Conservation (phyloP, 2,329 filamentous ascomycete species). For the Colletotrichum zoysiae region DNA sequence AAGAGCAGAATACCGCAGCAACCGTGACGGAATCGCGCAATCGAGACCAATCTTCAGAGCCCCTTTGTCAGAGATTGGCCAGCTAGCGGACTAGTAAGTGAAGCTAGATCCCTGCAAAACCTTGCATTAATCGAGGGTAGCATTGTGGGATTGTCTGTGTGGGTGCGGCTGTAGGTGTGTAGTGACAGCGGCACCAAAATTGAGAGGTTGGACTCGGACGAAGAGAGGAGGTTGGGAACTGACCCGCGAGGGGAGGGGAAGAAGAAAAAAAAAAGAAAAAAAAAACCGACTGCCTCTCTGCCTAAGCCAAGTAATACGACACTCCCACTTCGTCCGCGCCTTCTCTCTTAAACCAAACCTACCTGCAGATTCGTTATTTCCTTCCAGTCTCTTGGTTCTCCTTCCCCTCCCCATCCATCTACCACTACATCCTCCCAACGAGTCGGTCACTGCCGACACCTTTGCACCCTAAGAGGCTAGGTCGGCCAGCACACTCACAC, state of each 20-base stretch:
- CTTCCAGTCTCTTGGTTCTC: slow-evolving; percentile 29
- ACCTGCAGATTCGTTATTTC: slow-evolving; percentile 29
- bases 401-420: slow-evolving; percentile 18
- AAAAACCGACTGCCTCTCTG: slow-evolving; percentile 28
- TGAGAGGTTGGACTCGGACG: slow-evolving; percentile 38
- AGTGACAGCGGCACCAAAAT: slow-evolving; percentile 38
- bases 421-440: slow-evolving; percentile 18
- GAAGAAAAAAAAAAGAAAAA: slow-evolving; percentile 22
- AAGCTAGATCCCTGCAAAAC: slow-evolving; percentile 37
- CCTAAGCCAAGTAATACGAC: slow-evolving; percentile 37
- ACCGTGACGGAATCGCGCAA: slow-evolving; percentile 25
- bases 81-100: slow-evolving; percentile 17
- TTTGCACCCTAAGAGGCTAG: slow-evolving; percentile 39
- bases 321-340: slow-evolving; percentile 17
- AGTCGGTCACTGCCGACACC: slow-evolving; percentile 15
- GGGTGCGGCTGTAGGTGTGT: slow-evolving; percentile 23
- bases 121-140: slow-evolving; percentile 33
- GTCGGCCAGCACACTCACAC: slow-evolving; percentile 31
- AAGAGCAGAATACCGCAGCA: slow-evolving; percentile 7
- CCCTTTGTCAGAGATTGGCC: slow-evolving; percentile 17
- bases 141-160: slow-evolving; percentile 38
- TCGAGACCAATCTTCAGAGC: slow-evolving; percentile 13
- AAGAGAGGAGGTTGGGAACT: slow-evolving; percentile 39
- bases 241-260: slow-evolving; percentile 11
- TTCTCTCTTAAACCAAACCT: slow-evolving; percentile 39